Percentiles rank a stretch among this genome's conserved stretches.
Evolutionary conservation across 2,329 filamentous ascomycete species (phyloP).

Genomic region (Fusarium irregulare): DNA sequence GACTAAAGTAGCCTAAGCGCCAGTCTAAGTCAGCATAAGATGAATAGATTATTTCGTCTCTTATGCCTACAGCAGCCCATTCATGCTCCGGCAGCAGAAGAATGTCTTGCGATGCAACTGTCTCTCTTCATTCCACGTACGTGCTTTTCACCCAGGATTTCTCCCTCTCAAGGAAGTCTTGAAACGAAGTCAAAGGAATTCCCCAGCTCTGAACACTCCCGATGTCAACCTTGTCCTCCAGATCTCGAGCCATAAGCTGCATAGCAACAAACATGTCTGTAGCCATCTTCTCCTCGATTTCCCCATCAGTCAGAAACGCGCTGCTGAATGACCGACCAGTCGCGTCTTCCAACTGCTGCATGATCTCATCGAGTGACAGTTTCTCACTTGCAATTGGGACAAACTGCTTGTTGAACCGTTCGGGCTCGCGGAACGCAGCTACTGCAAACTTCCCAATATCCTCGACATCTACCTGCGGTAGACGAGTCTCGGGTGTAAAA

Average conservation of each 20-base stretch:
- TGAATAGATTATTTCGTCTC: too few relatives aligned
- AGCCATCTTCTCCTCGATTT: background rate
- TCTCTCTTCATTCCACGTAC: background rate
- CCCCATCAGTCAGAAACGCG: background rate
- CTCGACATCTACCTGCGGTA: slow-evolving; percentile 11
- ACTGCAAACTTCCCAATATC: slow-evolving; percentile 13
- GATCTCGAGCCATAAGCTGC: background rate
- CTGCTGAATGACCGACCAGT: background rate
- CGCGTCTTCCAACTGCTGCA: background rate
- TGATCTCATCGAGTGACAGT: background rate
- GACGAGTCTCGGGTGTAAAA: background rate
- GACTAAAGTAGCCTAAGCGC: too few relatives aligned
- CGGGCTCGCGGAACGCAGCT: slow-evolving; percentile 1
- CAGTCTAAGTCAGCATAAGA: too few relatives aligned
- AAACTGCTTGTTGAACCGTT: background rate
- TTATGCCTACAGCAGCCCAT: too few relatives aligned
- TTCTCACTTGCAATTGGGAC: slow-evolving; percentile 8
- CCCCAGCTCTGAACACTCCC: background rate
- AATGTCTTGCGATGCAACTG: background rate
- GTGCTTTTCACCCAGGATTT: background rate
- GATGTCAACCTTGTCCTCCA: slow-evolving; percentile 4
- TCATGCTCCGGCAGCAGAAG: background rate
- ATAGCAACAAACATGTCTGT: background rate
- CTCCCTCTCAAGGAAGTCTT: background rate
- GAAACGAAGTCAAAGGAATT: background rate